Evolutionary conservation across 202 grass and related monocot genomes (phyloP), one percentile per base, ranked within the genome.

Genomic region (Alloteropsis angusta): DNA sequence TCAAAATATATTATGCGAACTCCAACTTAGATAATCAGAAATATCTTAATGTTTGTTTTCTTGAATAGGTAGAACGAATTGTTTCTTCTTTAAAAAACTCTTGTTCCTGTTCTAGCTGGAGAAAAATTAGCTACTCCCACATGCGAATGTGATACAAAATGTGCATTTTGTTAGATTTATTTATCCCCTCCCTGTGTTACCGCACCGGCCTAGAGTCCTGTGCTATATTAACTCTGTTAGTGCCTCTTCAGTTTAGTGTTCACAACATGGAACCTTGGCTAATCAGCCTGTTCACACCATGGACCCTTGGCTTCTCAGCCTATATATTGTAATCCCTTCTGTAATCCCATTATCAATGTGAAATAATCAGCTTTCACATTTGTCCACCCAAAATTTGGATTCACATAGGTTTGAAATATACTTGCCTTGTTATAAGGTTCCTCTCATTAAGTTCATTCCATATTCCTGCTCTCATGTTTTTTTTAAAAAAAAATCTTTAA

Each of bases 401-500:
- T 68, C 25, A 81, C n/a, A 46, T 53, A 19, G 14, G 21, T 62
- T 66, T 73, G 25, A 21, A 63, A 73, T 25, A 12, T 32, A 82
- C 28, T 7, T 60, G 3, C 38, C 5, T 42, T 28, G 46, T 47
- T 61, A 36, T 28, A 19, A 36, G 30, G 49, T 18, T 18, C 36
- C 28, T 48, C 55, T 49, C 7, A 49, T 23, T 23, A 18, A 37
- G 30, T 39, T 72, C 32, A 8, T 36, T 72, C 67, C n/a, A 28
- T 36, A 15, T 61, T 60, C n/a, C 13, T 68, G 42, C 19, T 28
- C 45, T 6, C 55, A 60, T 37, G 12, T 4, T 39, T 80, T 47
- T 83, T 68, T 58, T 68, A n/a, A n/a, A n/a, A n/a, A n/a, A n/a
- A 64, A 62, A 30, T 14, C 18, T 65, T 44, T 75, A 57, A 19